A percentile compares a stretch with the other conserved stretches of the same genome.
phyloP scores from a whole-genome alignment of 768 basidiomycete genomes.

The Mycena leptocephala region DNA sequence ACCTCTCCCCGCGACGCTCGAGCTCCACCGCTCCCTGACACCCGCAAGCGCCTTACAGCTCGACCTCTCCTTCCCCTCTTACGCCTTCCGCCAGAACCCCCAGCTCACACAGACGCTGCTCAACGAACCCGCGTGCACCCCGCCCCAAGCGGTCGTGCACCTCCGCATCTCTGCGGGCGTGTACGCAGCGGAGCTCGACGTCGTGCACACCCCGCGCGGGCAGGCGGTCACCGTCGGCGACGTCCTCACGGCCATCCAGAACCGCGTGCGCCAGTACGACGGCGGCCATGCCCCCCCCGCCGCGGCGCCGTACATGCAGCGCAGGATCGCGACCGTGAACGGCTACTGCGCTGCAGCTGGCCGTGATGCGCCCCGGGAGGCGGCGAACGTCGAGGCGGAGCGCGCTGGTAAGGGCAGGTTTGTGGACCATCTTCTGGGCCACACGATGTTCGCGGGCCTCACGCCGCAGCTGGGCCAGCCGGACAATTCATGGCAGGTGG shows the following conservation, averaged over 20 bases:
- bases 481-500: constrained; percentile 22
- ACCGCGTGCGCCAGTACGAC: background rate
- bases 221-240: constrained; percentile 11
- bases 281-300: constrained; percentile 1
- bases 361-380: background rate
- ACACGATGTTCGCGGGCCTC: constrained; percentile 26
- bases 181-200: background rate
- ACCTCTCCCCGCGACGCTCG: background rate
- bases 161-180: constrained; percentile 4
- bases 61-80: constrained; percentile 30
- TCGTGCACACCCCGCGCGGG: background rate
- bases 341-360: background rate
- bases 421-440: constrained; percentile 19
- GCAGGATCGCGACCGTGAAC: constrained; percentile 14
- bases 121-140: background rate
- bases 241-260: constrained; percentile 9
- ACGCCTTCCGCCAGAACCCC: constrained; percentile 18
- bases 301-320: constrained; percentile 17
- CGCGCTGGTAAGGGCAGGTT: background rate
- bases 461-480: background rate
- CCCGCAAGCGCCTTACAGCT: constrained; percentile 12
- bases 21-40: background rate
- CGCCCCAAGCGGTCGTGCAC: background rate
- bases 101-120: constrained; percentile 8
- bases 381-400: background rate